Conservation (phyloP, 768 basidiomycete genomes). For the Dendrothele bispora region DNA sequence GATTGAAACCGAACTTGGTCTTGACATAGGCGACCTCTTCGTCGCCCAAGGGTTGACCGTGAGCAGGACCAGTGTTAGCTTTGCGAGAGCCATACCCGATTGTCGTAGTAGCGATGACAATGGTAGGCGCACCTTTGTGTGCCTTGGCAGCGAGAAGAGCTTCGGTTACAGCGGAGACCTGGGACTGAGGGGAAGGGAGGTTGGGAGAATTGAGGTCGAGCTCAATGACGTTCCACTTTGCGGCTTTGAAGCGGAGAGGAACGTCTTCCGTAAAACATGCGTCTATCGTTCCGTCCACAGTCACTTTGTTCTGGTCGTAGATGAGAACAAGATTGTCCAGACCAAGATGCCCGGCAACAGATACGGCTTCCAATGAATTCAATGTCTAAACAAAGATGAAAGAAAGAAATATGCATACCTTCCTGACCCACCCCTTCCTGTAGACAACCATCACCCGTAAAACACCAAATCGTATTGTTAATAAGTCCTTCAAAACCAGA, state of each 20-base stretch:
- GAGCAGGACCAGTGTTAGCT: slow-evolving; percentile 10
- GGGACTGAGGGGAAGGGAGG: slow-evolving; percentile 2
- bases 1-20: slow-evolving; percentile 9
- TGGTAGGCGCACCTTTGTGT: slow-evolving; percentile 6
- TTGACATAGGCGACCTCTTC: slow-evolving; percentile 13
- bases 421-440: slow-evolving; percentile 15
- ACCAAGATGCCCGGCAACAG: slow-evolving; percentile 9
- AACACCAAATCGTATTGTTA: slow-evolving; percentile 14
- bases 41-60: slow-evolving; percentile 7
- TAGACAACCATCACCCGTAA: slow-evolving; percentile 13
- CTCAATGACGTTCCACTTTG: slow-evolving; percentile 10
- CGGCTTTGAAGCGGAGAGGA: slow-evolving; percentile 1
- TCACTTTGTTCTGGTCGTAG: slow-evolving; percentile 11
- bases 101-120: slow-evolving; percentile 9
- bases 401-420: no score
- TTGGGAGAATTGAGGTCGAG: slow-evolving; percentile 8
- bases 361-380: no score
- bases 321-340: slow-evolving; percentile 11
- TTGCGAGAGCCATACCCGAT: slow-evolving; percentile 12
- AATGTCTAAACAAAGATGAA: no score
- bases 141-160: no score
- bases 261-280: slow-evolving; percentile 1
- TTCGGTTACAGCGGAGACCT: not conserved
- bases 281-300: slow-evolving; percentile 10
- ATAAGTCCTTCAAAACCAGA: slow-evolving; percentile 6